phyloP scores from a whole-genome alignment of 202 grass and related monocot species.

The Panicum virgatum region DNA sequence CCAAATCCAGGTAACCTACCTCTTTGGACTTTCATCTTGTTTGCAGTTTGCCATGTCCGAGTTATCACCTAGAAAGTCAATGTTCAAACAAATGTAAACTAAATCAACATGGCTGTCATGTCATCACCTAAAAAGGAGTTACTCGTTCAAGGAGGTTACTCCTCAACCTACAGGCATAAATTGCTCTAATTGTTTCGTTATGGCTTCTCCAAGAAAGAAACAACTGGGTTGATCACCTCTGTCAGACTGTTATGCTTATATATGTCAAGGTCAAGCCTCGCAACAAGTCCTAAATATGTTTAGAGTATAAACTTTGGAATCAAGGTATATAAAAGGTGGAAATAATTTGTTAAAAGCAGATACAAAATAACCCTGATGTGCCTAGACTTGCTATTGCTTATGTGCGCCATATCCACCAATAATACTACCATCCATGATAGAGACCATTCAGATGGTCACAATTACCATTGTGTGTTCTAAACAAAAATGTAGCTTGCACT shows the following conservation, averaged over 20 bases:
- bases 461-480: neutral
- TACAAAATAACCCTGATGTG: neutral
- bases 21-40: slow-evolving; percentile 95
- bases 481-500: neutral
- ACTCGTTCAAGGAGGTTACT: neutral
- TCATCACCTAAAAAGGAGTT: neutral
- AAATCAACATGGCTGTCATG: neutral
- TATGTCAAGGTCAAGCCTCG: no score
- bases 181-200: slow-evolving; percentile 1
- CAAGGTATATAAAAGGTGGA: slow-evolving; percentile 11
- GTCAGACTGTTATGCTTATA: no score
- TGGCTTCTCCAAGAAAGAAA: no score
- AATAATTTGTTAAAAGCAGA: neutral
- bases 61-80: slow-evolving; percentile 77
- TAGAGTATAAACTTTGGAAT: slow-evolving; percentile 5
- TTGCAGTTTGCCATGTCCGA: slow-evolving; percentile 96
- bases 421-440: neutral
- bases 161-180: slow-evolving; percentile 22
- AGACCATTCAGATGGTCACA: neutral
- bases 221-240: no score
- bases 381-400: neutral
- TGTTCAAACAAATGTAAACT: neutral
- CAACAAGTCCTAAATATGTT: no score
- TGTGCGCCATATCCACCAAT: neutral
- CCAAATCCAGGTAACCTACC: slow-evolving; percentile 54